Evolutionary conservation across 768 basidiomycete species (phyloP).

Genomic region (Cantharellus anzutake): DNA sequence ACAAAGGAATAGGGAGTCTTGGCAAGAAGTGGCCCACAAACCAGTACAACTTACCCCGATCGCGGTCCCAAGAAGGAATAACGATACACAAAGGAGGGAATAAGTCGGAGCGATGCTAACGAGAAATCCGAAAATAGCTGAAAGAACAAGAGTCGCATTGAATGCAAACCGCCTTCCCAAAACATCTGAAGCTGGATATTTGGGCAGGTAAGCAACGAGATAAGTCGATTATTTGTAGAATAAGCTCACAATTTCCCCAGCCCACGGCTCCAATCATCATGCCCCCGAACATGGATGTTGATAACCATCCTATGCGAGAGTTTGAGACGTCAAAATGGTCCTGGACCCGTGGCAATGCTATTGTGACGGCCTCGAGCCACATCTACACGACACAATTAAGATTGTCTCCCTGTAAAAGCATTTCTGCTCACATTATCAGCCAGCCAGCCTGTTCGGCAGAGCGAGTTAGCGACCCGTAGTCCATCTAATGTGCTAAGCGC

Average conservation of each 20-base stretch:
- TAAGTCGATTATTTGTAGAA: neutral
- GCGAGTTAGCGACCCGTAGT: neutral
- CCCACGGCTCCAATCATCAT: slow-evolving; percentile 93
- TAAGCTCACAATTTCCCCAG: slow-evolving; percentile 70
- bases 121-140: slow-evolving; percentile 68
- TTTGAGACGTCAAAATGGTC: slow-evolving; percentile 55
- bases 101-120: slow-evolving; percentile 61
- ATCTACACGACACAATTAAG: slow-evolving; percentile 32
- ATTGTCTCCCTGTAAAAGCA: slow-evolving; percentile 10
- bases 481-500: neutral
- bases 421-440: slow-evolving; percentile 55
- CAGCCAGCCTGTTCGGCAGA: slow-evolving; percentile 52
- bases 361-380: slow-evolving; percentile 85
- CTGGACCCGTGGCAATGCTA: slow-evolving; percentile 92
- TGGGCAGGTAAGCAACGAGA: neutral
- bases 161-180: slow-evolving; percentile 80
- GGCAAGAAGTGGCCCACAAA: neutral
- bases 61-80: slow-evolving; percentile 82
- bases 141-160: slow-evolving; percentile 81
- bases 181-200: slow-evolving; percentile 51
- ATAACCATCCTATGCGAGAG: slow-evolving; percentile 57
- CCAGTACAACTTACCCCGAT: slow-evolving; percentile 50
- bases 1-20: neutral
- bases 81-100: slow-evolving; percentile 41
- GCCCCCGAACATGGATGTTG: slow-evolving; percentile 81